phyloP scores from a whole-genome alignment of 768 basidiomycete genomes.

The Coprinellus micaceus region DNA sequence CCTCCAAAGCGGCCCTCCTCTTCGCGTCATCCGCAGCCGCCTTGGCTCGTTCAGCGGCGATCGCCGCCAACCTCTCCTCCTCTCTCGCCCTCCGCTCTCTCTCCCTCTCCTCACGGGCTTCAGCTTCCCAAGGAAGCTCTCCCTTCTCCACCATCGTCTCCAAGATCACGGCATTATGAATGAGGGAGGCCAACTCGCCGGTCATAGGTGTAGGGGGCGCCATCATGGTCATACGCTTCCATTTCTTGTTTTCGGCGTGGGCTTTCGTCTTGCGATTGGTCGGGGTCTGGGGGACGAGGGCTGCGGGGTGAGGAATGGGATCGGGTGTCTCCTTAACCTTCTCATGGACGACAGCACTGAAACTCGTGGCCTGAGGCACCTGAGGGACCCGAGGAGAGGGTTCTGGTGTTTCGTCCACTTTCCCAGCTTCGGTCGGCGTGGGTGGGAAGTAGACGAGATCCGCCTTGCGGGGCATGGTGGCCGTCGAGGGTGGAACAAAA shows the following conservation, averaged over 20 bases:
- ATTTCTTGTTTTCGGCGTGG: conserved; percentile 17
- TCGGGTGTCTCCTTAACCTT: conserved; percentile 40
- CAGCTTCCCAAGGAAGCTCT: conserved; percentile 38
- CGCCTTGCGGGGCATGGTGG: conserved; percentile 23
- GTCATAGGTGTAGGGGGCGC: conserved; percentile 44
- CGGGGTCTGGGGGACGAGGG: conserved; percentile 26
- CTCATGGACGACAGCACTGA: conserved; percentile 57
- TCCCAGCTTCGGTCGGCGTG: conserved; percentile 26
- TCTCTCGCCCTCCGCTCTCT: conserved; percentile 17
- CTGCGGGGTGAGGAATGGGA: conserved; percentile 5
- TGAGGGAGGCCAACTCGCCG: conserved; percentile 50
- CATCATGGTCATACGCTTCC: conserved; percentile 27
- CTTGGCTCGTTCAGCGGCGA: conserved; percentile 10
- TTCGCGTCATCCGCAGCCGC: conserved; percentile 24
- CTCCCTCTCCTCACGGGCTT: conserved; percentile 17
- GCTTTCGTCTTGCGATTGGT: not conserved
- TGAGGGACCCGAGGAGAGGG: too few species aligned
- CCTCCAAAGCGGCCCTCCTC: conserved; percentile 22
- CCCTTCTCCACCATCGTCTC: conserved; percentile 53
- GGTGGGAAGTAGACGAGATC: conserved; percentile 36
- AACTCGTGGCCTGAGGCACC: conserved; percentile 27
- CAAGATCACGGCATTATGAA: conserved; percentile 56
- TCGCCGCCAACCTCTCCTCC: conserved; percentile 7
- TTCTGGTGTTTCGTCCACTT: conserved; percentile 10
- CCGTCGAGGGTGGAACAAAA: conserved; percentile 26